Conservation (phyloP, 2,329 filamentous ascomycete species). For the Blastomyces gilchristii region DNA sequence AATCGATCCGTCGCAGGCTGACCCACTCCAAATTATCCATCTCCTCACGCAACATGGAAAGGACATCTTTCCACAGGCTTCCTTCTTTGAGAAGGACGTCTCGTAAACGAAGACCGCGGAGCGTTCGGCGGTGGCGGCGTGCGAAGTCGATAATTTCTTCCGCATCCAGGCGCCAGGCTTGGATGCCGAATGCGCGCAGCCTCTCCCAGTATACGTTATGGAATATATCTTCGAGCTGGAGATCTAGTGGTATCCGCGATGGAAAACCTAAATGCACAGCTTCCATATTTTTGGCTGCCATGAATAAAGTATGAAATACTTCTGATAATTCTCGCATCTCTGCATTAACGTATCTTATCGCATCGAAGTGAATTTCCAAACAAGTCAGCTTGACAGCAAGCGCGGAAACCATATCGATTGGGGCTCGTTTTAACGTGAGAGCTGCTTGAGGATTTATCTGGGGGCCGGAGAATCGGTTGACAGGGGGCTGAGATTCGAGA, state of each 20-base stretch:
- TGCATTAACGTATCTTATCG: conserved; percentile 45
- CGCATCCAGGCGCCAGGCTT: conserved; percentile 52
- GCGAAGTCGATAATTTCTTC: conserved; percentile 51
- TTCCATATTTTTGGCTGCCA: conserved; percentile 49
- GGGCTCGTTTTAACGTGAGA: conserved; percentile 40
- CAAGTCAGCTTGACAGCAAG: conserved; percentile 50
- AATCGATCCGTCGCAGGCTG: conserved; percentile 52
- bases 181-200: conserved; percentile 53
- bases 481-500: conserved; percentile 45
- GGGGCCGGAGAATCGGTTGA: conserved; percentile 51
- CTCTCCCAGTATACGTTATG: conserved; percentile 52
- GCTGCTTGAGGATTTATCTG: conserved; percentile 53
- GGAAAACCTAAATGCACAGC: conserved; percentile 57
- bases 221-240: conserved; percentile 52
- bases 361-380: conserved; percentile 55
- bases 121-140: conserved; percentile 44
- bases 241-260: conserved; percentile 44
- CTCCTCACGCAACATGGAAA: conserved; percentile 46
- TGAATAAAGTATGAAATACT: conserved; percentile 50
- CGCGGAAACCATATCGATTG: conserved; percentile 39
- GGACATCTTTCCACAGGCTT: conserved; percentile 51
- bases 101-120: conserved; percentile 50
- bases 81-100: conserved; percentile 52
- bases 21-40: conserved; percentile 52
- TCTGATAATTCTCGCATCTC: conserved; percentile 49